phyloP scores from a whole-genome alignment of 1,284 basidiomycete genomes.

The Fomitopsis schrenkii region DNA sequence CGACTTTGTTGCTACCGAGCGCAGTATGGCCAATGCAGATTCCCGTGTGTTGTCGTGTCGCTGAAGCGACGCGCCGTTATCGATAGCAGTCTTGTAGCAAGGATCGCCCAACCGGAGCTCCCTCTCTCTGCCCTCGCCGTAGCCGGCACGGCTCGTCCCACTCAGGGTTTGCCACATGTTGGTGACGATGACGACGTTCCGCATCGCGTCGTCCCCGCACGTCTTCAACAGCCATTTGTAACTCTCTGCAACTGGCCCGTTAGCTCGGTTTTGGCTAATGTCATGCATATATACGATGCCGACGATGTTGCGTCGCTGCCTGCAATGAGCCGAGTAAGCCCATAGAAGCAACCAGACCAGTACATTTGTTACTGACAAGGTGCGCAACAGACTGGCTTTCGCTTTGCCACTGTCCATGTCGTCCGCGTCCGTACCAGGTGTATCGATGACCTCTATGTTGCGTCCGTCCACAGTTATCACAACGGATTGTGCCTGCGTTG shows the following conservation, averaged over 20 bases:
- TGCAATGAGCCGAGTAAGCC: not conserved
- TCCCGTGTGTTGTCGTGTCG: conserved; percentile 14
- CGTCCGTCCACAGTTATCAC: not conserved
- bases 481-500: not conserved
- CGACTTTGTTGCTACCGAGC: not conserved
- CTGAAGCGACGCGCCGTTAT: conserved; percentile 10
- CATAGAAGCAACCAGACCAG: not conserved
- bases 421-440: not conserved
- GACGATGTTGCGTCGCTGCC: not conserved
- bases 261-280: not conserved
- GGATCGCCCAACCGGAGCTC: conserved; percentile 10
- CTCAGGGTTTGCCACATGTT: conserved; percentile 45
- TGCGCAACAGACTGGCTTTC: not conserved
- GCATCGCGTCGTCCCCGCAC: conserved; percentile 3
- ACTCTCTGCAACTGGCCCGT: not conserved
- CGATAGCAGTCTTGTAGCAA: conserved; percentile 18
- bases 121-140: not conserved
- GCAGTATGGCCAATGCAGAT: conserved; percentile 14
- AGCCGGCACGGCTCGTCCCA: not conserved
- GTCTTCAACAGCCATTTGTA: not conserved
- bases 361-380: not conserved
- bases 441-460: not conserved
- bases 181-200: conserved; percentile 48
- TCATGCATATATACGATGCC: conserved; percentile 5
- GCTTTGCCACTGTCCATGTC: not conserved